Percentiles rank a stretch among this genome's conserved stretches.
phyloP scores from a whole-genome alignment of 352 stramenopile species.

The Phytophthora megakarya region DNA sequence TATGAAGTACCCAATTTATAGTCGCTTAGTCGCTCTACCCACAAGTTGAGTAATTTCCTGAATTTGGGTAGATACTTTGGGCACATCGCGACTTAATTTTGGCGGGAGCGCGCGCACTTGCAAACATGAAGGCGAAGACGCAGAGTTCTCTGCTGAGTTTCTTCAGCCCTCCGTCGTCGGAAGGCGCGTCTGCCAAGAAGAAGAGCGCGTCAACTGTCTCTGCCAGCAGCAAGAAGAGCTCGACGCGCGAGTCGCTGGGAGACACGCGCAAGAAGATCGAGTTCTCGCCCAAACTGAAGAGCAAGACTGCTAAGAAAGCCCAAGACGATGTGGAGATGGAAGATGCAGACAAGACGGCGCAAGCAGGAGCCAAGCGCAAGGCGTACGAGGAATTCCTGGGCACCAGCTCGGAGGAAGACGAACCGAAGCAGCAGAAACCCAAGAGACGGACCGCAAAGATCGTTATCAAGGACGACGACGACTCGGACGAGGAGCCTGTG shows the following conservation, averaged over 20 bases:
- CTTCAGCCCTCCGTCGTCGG: conserved; percentile 71
- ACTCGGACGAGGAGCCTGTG: conserved; percentile 58
- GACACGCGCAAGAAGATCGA: conserved; percentile 68
- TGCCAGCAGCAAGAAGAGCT: conserved; percentile 11
- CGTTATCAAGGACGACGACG: conserved; percentile 84
- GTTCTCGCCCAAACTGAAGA: conserved; percentile 66
- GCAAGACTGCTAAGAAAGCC: conserved; percentile 10
- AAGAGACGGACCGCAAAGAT: conserved; percentile 58
- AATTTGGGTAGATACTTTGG: too few relatives aligned
- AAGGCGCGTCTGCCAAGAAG: conserved; percentile 39
- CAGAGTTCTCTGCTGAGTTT: conserved; percentile 87
- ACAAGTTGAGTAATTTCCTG: too few relatives aligned
- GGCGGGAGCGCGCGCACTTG: conserved; percentile 19
- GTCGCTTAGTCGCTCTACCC: too few relatives aligned
- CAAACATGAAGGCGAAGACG: conserved; percentile 45
- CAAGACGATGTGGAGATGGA: conserved; percentile 25
- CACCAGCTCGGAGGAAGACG: conserved; percentile 65
- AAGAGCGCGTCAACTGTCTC: conserved; percentile 21
- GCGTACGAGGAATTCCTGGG: conserved; percentile 74
- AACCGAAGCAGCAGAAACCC: conserved; percentile 28
- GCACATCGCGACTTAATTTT: conserved; percentile 15
- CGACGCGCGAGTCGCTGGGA: conserved; percentile 26
- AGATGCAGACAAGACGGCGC: neutral
- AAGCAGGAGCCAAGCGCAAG: conserved; percentile 47
- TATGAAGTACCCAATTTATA: neutral